Conservation (phyloP, 139 green algal species). For the Coelastrella sp. region DNA sequence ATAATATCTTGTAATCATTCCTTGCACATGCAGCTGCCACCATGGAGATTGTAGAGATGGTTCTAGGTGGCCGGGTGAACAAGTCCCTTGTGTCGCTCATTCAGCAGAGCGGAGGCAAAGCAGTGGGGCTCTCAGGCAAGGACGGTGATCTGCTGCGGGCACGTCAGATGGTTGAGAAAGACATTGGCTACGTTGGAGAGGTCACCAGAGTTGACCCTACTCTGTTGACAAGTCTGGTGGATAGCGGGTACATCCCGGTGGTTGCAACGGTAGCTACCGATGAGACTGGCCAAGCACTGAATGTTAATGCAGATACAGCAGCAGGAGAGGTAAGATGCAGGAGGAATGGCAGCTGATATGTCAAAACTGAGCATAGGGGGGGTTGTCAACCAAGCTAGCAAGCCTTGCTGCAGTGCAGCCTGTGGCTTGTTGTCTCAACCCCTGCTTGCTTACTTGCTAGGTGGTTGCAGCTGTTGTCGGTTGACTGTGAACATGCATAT, state of each 20-base stretch:
- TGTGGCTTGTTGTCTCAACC: too few species aligned
- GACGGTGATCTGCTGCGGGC: slow-evolving; percentile 90
- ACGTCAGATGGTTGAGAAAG: slow-evolving; percentile 89
- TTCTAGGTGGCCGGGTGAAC: slow-evolving; percentile 97
- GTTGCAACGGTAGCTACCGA: slow-evolving; percentile 95
- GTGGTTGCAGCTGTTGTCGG: too few species aligned
- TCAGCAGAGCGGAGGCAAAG: slow-evolving; percentile 89
- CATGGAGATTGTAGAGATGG: slow-evolving; percentile 99
- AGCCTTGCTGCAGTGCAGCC: too few species aligned
- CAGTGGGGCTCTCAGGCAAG: slow-evolving; percentile 98
- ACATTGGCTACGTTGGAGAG: slow-evolving; percentile 96
- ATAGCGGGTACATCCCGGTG: slow-evolving; percentile 92
- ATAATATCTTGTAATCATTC: too few species aligned
- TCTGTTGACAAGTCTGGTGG: slow-evolving; percentile 82
- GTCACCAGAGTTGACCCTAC: slow-evolving; percentile 86
- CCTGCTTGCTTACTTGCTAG: too few species aligned
- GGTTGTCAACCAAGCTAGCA: too few species aligned
- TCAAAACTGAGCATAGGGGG: too few species aligned
- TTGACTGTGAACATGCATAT: too few species aligned
- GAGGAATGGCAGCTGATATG: too few species aligned
- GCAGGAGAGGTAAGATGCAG: slow-evolving; percentile 88
- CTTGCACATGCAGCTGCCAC: slow-evolving; percentile 74
- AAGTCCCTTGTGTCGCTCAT: slow-evolving; percentile 98
- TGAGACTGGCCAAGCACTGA: slow-evolving; percentile 89
- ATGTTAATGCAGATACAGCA: slow-evolving; percentile 98